Evolutionary conservation across 2,329 filamentous ascomycete genomes (phyloP).

Genomic region (Trichoderma lentiforme): DNA sequence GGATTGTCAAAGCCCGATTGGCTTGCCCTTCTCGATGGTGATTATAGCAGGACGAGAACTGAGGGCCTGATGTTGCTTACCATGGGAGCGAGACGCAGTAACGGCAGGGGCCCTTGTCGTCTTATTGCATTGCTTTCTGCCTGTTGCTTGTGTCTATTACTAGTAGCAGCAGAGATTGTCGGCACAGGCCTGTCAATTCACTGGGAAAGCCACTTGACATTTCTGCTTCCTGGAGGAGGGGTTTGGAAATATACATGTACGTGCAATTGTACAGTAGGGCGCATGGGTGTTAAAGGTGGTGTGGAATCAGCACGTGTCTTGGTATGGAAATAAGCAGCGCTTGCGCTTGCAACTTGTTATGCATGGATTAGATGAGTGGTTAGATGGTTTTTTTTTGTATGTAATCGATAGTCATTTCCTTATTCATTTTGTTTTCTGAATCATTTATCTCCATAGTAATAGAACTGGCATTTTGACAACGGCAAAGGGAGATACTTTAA

Average conservation of each 20-base stretch:
- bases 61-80: not conserved
- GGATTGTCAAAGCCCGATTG: not conserved
- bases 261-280: not conserved
- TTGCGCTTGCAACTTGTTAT: not conserved
- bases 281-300: not conserved
- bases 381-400: not conserved
- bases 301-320: conserved; percentile 1
- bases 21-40: not conserved
- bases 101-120: not conserved
- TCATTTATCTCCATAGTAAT: not conserved
- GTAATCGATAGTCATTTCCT: not conserved
- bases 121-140: not conserved
- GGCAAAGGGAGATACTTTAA: not conserved
- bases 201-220: not conserved
- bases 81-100: not conserved
- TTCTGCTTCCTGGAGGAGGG: not conserved
- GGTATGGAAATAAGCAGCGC: not conserved
- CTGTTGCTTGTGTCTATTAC: not conserved
- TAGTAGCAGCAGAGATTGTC: not conserved
- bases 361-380: not conserved
- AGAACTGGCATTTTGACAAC: not conserved
- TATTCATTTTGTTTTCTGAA: not conserved
- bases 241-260: not conserved
- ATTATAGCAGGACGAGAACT: not conserved
- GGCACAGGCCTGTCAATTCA: not conserved